Evolutionary conservation across 768 basidiomycete genomes (phyloP).

Genomic region (Suillus subaureus): DNA sequence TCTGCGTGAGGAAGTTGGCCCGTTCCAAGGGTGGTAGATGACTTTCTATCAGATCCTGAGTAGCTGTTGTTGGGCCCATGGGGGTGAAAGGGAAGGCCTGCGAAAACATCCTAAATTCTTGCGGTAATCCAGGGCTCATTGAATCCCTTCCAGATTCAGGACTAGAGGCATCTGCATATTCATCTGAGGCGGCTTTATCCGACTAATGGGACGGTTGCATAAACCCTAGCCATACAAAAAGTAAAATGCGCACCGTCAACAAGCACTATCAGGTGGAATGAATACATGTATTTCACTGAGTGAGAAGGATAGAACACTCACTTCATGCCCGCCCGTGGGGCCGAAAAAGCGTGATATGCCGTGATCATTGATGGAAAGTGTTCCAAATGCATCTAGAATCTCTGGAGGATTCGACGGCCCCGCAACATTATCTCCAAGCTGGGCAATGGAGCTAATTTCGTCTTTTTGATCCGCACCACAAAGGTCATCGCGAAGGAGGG

Average conservation of each 20-base stretch:
- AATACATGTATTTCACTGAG: conserved; percentile 6
- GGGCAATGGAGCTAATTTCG: conserved; percentile 21
- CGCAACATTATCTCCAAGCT: conserved; percentile 25
- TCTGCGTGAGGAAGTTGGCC: conserved; percentile 46
- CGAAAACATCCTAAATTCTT: conserved; percentile 50
- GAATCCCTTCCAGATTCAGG: conserved; percentile 32
- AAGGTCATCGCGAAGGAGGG: conserved; percentile 58
- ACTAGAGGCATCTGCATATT: conserved; percentile 19
- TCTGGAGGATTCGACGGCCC: conserved; percentile 35
- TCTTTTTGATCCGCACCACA: conserved; percentile 36
- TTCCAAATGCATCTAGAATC: conserved; percentile 59
- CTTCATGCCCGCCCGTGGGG: conserved; percentile 69
- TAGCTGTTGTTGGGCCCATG: conserved; percentile 46
- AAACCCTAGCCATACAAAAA: conserved; percentile 5
- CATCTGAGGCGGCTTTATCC: conserved; percentile 22
- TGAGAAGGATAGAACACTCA: conserved; percentile 34
- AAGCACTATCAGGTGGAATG: conserved; percentile 28
- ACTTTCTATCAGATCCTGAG: conserved; percentile 51
- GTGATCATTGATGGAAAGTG: conserved; percentile 59
- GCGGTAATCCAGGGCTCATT: conserved; percentile 32
- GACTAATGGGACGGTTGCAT: conserved; percentile 23
- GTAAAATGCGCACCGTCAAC: conserved; percentile 30
- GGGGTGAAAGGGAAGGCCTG: conserved; percentile 68
- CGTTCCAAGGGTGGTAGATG: conserved; percentile 58
- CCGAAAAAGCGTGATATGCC: conserved; percentile 68